Evolutionary conservation across 345 rosid species (phyloP).

Genomic region (Aethionema arabicum): DNA sequence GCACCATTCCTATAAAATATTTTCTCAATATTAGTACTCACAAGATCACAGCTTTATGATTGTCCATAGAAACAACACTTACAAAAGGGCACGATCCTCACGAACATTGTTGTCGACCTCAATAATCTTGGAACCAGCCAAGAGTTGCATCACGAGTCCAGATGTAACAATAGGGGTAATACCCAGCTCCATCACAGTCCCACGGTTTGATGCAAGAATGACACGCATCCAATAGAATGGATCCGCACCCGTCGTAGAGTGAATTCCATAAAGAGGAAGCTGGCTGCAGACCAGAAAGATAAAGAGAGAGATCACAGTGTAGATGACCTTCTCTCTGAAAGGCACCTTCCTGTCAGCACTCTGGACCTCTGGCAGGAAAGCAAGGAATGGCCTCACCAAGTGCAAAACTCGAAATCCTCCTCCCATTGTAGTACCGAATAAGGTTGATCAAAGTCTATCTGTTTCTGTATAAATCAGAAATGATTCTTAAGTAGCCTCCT

Average conservation of each 20-base stretch:
- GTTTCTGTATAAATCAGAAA: neutral
- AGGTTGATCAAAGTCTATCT: slow-evolving; percentile 12
- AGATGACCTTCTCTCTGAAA: slow-evolving; percentile 8
- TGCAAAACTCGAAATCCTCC: slow-evolving; percentile 54
- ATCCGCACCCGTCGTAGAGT: too few species aligned
- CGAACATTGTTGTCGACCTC: slow-evolving; percentile 50
- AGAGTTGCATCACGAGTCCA: slow-evolving; percentile 51
- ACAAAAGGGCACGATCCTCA: slow-evolving; percentile 53
- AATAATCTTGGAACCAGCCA: slow-evolving; percentile 33
- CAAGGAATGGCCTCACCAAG: slow-evolving; percentile 51
- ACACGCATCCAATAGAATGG: too few species aligned
- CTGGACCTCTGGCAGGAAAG: slow-evolving; percentile 21
- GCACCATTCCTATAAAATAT: slow-evolving; percentile 32
- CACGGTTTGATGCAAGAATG: too few species aligned
- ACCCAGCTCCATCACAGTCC: slow-evolving; percentile 55
- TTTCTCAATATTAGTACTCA: neutral
- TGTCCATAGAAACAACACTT: slow-evolving; percentile 23
- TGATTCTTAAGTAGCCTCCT: neutral
- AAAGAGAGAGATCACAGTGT: slow-evolving; percentile 45
- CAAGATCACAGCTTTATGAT: neutral
- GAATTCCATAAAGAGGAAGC: slow-evolving; percentile 16
- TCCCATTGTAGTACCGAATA: slow-evolving; percentile 38
- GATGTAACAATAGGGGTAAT: slow-evolving; percentile 59
- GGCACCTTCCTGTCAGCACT: too few species aligned
- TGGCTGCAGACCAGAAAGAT: slow-evolving; percentile 55